Percentiles rank a stretch among this genome's conserved stretches.
These are phyloP conservation scores for Leucaena leucocephala DNA, from an alignment of 306 rosid genomes.

Conservation along the genomic window DNA sequence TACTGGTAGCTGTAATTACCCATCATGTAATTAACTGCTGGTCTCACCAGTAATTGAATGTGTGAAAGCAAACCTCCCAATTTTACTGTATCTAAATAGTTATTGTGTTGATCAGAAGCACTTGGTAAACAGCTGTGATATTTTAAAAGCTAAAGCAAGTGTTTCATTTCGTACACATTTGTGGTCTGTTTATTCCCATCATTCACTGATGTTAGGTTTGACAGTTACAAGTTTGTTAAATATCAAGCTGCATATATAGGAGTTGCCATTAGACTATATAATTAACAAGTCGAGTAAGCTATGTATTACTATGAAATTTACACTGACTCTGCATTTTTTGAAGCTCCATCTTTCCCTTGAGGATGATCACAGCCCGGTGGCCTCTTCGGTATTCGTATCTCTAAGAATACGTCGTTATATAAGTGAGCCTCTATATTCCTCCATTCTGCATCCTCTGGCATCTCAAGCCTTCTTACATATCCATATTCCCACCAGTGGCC, in stretches of 20 bases:
- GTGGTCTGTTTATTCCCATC: conserved; percentile 33
- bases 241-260: conserved; percentile 31
- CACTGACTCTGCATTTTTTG: conserved; percentile 37
- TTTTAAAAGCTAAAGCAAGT: not conserved
- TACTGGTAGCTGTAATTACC: not conserved
- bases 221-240: conserved; percentile 34
- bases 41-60: not conserved
- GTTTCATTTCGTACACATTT: conserved; percentile 13
- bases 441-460: conserved; percentile 92
- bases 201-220: conserved; percentile 26
- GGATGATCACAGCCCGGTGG: conserved; percentile 41
- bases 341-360: conserved; percentile 48
- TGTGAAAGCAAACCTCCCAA: not conserved
- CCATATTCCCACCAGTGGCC: conserved; percentile 94
- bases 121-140: conserved; percentile 25
- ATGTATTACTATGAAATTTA: conserved; percentile 35
- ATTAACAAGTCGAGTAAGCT: conserved; percentile 36
- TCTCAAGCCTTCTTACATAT: conserved; percentile 86
- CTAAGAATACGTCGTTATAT: conserved; percentile 61
- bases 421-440: conserved; percentile 61
- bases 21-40: not conserved
- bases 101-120: conserved; percentile 5
- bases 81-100: not conserved
- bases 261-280: conserved; percentile 36
- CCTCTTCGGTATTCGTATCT: conserved; percentile 67